Base-by-base conservation (phyloP, 768 basidiomycete species). In the Mycena belliarum region DNA sequence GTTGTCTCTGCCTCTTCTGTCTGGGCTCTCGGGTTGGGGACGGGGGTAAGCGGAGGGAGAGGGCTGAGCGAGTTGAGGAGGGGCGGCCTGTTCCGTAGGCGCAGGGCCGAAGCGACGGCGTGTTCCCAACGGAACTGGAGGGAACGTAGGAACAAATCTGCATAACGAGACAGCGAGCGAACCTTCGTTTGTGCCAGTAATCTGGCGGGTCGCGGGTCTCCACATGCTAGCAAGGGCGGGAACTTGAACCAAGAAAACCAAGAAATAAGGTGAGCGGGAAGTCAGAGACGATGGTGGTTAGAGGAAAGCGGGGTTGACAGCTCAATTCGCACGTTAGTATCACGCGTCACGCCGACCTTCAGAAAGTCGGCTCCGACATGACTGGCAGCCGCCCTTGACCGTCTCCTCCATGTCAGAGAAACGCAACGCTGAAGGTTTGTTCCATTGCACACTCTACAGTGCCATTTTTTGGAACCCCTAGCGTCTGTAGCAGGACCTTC, bases 121-220 rank as follows among this genome's bases (percentile, higher is more conserved):
- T 66, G 86, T 82, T 49, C 91, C 93, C 57, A 97, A 83, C 1
- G 95, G 95, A 65, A 85, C 88, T 87, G 62, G 28, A 61, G 68
- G 72, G 61, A 62, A 63, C 44, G 50, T 53, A 50, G 56, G 40
- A 61, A 42, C 29, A 37, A 42, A 33, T 40, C 29, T 25, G 45
- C 46, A 56, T 40, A 62, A 47, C 35, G 52, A 11, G 15, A 47
- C 38, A n/a, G n/a, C n/a, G 42, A 29, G 75, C 84, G 66, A 37
- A 91, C 93, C 89, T 43, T 96, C 94, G 66, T 97, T 97, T 21
- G 94, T 95, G 55, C 94, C 95, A 37, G 91, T 91, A 26, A 95
- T 89, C 74, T 93, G 88, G 65, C 86, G 86, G 55, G 92, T 92
- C 61, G 92, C 90, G 55, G 91, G 91, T 74, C 87, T 87, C 90